Evolutionary conservation across 306 rosid species (phyloP).

Genomic region (Lupinus albus): DNA sequence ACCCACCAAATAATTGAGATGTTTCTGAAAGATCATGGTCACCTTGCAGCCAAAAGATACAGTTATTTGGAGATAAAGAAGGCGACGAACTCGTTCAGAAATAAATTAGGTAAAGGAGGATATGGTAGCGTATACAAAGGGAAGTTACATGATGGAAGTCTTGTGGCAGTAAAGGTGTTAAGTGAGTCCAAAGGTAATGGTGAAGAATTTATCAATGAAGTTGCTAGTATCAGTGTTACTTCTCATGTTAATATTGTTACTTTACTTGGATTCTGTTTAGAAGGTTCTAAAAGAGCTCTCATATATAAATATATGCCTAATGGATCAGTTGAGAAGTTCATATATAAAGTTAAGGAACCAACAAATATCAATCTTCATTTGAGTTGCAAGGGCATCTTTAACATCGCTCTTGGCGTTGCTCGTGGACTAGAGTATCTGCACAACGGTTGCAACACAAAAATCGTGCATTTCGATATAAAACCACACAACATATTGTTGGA

Average conservation of each 20-base stretch:
- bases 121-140: conserved; percentile 43
- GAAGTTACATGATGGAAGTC: conserved; percentile 23
- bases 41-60: conserved; percentile 34
- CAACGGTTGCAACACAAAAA: conserved; percentile 46
- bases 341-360: conserved; percentile 27
- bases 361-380: not conserved
- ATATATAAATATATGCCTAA: conserved; percentile 53
- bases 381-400: conserved; percentile 38
- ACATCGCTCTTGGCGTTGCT: conserved; percentile 51
- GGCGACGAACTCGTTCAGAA: conserved; percentile 38
- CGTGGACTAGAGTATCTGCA: conserved; percentile 56
- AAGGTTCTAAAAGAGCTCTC: conserved; percentile 36
- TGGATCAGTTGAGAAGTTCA: conserved; percentile 55
- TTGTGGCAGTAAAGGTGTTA: conserved; percentile 50
- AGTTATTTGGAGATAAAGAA: conserved; percentile 39
- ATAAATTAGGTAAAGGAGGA: conserved; percentile 52
- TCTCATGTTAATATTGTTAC: conserved; percentile 45
- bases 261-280: conserved; percentile 24
- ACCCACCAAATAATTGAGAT: conserved; percentile 10
- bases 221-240: conserved; percentile 40
- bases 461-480: conserved; percentile 54
- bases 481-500: conserved; percentile 53
- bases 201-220: conserved; percentile 44
- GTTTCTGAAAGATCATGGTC: conserved; percentile 31
- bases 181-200: conserved; percentile 33